Base-by-base conservation (phyloP, 163 green algal species). In the Smithsoniella earleae region DNA sequence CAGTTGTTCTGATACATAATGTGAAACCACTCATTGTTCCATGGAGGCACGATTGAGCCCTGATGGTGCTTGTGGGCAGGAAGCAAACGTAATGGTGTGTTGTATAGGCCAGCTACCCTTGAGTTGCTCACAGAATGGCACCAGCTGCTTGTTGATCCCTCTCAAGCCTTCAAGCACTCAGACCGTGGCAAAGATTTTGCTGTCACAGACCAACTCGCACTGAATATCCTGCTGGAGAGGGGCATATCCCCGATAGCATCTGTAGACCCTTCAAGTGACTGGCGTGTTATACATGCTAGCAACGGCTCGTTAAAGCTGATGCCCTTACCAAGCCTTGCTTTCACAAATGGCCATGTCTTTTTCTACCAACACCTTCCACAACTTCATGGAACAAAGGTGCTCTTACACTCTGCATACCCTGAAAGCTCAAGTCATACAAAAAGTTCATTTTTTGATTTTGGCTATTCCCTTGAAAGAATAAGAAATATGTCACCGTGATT, bases 301-400 rank as follows among this genome's bases (percentile, higher is more conserved):
- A 69, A 69, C 58, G 0, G 58, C 58, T 25, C 20, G 25, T 6
- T 69, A 30, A 36, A 30, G n/a, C 58, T 69, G 3, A 37, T 69
- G 58, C 58, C 58, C 6, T 31, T 69, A 1, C 58, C 58, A 4
- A n/a, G 30, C 58, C 58, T 69, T 0, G 27, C 34, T 4, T 69
- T 69, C 58, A 43, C 58, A 30, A 69, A 69, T 31, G 58, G 58
- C 58, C 58, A 69, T 13, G 58, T 69, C 27, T 69, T 69, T 31
- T 69, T 69, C 25, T 69, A 69, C 25, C 58, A 69, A 33, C 58
- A 69, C 25, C 25, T 69, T 4, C 58, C 58, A 13, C 58, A 69
- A 36, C 5, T 40, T 5, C 58, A 69, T 34, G 58, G 58, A 25
- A 33, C 43, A 30, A 69, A 36, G 58, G 58, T 69, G 58, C 16